Percentiles rank a stretch among this genome's conserved stretches.
phyloP scores from a whole-genome alignment of 2,329 filamentous ascomycete species.

The Lachnellula cervina region DNA sequence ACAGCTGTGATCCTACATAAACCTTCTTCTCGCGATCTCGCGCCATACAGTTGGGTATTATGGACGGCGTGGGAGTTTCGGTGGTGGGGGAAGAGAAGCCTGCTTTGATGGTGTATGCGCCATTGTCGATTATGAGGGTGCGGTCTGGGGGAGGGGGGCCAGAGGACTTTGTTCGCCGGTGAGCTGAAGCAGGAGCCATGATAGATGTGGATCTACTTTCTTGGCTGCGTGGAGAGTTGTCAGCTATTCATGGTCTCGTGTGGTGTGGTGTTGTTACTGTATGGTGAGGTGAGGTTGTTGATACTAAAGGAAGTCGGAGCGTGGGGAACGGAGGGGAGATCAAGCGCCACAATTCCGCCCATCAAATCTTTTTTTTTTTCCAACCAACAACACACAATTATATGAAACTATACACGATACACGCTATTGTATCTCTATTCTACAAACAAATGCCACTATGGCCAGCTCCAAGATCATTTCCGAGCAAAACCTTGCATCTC shows the following conservation, averaged over 20 bases:
- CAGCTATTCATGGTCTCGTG: background rate
- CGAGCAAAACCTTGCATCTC: slow-evolving; percentile 16
- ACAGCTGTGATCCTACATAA: slow-evolving; percentile 75
- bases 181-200: slow-evolving; percentile 16
- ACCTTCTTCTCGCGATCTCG: slow-evolving; percentile 73
- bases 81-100: slow-evolving; percentile 53
- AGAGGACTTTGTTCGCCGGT: slow-evolving; percentile 47
- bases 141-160: slow-evolving; percentile 50
- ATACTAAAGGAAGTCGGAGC: too few species aligned
- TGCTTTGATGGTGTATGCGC: slow-evolving; percentile 85
- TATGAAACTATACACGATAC: background rate
- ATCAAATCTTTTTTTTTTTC: too few species aligned
- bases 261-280: too few species aligned
- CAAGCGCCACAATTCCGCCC: too few species aligned
- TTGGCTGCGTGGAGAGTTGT: background rate
- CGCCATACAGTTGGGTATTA: slow-evolving; percentile 85
- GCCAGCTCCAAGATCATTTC: slow-evolving; percentile 13
- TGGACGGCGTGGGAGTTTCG: slow-evolving; percentile 49
- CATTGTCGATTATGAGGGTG: slow-evolving; percentile 90
- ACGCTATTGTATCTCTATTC: background rate
- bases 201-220: background rate
- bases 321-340: too few species aligned
- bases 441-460: background rate
- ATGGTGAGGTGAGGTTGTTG: background rate
- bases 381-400: too few species aligned